Base-by-base conservation (phyloP, 140 eudicot genomes). In the Erigeron philadelphicus region DNA sequence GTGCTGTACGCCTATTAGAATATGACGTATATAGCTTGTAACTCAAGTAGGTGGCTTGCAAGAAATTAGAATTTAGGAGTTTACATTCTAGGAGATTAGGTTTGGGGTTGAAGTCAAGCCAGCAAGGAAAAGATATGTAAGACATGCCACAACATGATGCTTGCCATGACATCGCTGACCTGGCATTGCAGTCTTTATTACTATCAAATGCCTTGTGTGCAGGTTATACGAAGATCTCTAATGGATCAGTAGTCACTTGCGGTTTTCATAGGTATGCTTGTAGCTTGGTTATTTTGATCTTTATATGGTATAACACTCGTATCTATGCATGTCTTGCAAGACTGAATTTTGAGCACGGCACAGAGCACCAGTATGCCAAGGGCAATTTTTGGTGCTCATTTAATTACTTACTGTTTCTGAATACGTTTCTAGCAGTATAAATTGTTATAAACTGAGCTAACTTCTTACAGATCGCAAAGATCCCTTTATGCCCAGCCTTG, bases 151-250 rank as follows among this genome's bases (percentile, higher is more conserved):
- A 31, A 42, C 1, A 55, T 12, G 45, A 16, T 12, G 0, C 18
- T 53, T 16, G n/a, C 15, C 8, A 6, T n/a, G 18, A 66, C 12
- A 16, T 47, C 7, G 3, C 41, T 42, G 55, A 19, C 25, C 68
- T 40, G 42, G 19, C 44, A 8, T 45, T 11, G 9, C 50, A 45
- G 50, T 50, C 57, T 50, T 50, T 50, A 50, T 13, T 1, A 50
- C 12, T 13, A 13, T 50, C 1, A 50, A 50, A 50, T 50, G 57
- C 15, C 75, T 79, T 53, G 50, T 62, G 64, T 78, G 80, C 87
- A 79, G 81, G 84, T 76, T 66, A 67, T 67, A 18, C 25, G 78
- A 50, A 76, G 82, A 83, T 76, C 77, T 67, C 57, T 67, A 61
- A 42, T 57, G 76, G 67, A 62, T 41, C 65, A 56, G 70, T 67